Percentiles rank a stretch among this genome's conserved stretches.
phyloP scores from a whole-genome alignment of 306 rosid genomes.

The Casuarina equisetifolia region DNA sequence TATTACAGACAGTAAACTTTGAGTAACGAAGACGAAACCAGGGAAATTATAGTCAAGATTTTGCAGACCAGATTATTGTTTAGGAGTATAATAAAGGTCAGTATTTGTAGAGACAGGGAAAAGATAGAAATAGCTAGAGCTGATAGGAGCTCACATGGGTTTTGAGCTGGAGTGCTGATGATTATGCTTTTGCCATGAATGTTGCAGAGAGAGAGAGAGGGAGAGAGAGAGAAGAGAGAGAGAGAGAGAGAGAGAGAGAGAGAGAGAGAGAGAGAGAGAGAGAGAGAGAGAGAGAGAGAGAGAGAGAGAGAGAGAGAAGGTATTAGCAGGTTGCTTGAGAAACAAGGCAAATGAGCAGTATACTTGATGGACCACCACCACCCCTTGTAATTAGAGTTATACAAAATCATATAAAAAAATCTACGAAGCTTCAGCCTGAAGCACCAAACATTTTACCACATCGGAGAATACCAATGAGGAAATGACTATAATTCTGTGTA shows the following conservation, averaged over 20 bases:
- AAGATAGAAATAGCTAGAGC: constrained; percentile 34
- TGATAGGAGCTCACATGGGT: constrained; percentile 81
- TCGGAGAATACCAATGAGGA: constrained; percentile 9
- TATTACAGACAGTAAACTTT: constrained; percentile 20
- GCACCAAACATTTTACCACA: constrained; percentile 32
- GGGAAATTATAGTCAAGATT: constrained; percentile 28
- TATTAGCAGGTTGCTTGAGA: constrained; percentile 71
- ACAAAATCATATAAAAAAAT: constrained; percentile 27
- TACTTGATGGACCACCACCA: constrained; percentile 94
- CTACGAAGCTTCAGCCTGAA: constrained; percentile 48
- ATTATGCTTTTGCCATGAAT: constrained; percentile 91
- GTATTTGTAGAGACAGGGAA: constrained; percentile 25
- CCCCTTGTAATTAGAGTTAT: constrained; percentile 50
- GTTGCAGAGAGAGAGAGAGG: constrained; percentile 45
- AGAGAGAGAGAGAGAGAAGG: constrained; percentile 30
- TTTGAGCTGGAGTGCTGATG: constrained; percentile 76
- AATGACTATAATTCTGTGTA: constrained; percentile 20
- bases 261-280: constrained; percentile 29
- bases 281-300: constrained; percentile 37
- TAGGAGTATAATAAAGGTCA: constrained; percentile 22
- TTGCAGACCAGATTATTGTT: constrained; percentile 28
- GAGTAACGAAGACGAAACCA: constrained; percentile 49
- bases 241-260: constrained; percentile 37
- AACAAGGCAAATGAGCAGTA: constrained; percentile 78
- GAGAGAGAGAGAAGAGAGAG: constrained; percentile 36